Percentiles rank a stretch among this genome's conserved stretches.
Conservation (phyloP, 2,329 filamentous ascomycete species). For the Botryotinia convoluta region DNA sequence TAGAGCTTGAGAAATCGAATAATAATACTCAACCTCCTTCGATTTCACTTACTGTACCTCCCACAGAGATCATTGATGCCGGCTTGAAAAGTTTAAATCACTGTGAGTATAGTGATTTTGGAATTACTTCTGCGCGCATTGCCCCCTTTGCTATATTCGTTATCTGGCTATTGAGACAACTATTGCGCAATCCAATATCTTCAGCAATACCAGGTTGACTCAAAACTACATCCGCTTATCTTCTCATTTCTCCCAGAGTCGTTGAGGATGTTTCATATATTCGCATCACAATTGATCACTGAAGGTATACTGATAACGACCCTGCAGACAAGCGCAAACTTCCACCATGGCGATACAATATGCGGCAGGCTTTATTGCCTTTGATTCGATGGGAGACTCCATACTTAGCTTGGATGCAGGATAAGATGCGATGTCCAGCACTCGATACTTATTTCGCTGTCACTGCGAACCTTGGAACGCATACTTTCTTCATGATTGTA, state of each 20-base stretch:
- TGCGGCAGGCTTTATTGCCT: constrained; percentile 80
- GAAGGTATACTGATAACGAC: constrained; percentile 14
- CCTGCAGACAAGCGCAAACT: constrained; percentile 73
- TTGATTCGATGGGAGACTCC: constrained; percentile 93
- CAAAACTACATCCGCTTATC: neutral
- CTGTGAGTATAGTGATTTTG: constrained; percentile 48
- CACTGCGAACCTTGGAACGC: constrained; percentile 92
- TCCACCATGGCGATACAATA: constrained; percentile 80
- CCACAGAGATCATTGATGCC: constrained; percentile 56
- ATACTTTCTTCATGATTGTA: constrained; percentile 98
- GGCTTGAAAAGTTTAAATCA: constrained; percentile 79
- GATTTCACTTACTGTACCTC: constrained; percentile 33
- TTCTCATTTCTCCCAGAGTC: neutral
- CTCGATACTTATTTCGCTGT: constrained; percentile 97
- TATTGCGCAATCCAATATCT: neutral
- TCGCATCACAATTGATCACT: neutral
- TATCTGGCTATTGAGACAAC: neutral
- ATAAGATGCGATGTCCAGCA: constrained; percentile 72
- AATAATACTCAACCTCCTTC: constrained; percentile 30
- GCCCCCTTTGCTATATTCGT: no score
- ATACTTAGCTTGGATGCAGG: constrained; percentile 84
- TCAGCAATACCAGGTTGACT: neutral
- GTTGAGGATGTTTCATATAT: neutral
- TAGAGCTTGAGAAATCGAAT: constrained; percentile 36
- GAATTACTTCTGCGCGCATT: neutral